Percentiles rank a stretch among this genome's conserved stretches.
phyloP scores from a whole-genome alignment of 108 stramenopile genomes.

The Mediolabrus comicus region DNA sequence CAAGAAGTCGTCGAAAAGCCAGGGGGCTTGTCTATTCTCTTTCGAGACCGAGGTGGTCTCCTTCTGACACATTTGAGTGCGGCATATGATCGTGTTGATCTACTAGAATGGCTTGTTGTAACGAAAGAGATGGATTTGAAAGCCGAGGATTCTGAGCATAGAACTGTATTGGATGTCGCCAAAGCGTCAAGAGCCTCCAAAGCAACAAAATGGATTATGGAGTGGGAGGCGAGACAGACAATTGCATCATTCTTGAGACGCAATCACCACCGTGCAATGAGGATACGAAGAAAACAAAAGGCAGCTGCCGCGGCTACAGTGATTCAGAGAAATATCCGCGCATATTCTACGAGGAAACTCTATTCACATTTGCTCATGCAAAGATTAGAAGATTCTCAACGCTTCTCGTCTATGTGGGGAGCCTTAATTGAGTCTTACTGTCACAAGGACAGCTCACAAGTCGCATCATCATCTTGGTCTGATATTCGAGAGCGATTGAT shows the following conservation, averaged over 20 bases:
- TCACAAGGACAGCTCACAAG: too few relatives aligned
- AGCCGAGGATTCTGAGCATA: neutral
- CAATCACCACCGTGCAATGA: neutral
- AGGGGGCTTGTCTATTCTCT: neutral
- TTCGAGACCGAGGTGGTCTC: conserved; percentile 6
- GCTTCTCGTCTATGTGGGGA: conserved; percentile 3
- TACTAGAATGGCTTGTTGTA: conserved; percentile 9
- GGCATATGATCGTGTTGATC: conserved; percentile 10
- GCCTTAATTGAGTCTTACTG: neutral
- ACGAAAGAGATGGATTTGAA: conserved; percentile 3
- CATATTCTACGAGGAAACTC: conserved; percentile 8
- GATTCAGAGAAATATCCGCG: conserved; percentile 4
- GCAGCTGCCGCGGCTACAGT: neutral
- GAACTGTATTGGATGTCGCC: conserved; percentile 1
- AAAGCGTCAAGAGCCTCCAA: conserved; percentile 2
- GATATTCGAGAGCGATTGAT: neutral
- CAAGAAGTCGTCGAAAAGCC: neutral
- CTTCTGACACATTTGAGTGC: conserved; percentile 2
- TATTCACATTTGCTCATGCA: neutral
- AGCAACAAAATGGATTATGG: conserved; percentile 1
- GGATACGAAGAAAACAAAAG: neutral
- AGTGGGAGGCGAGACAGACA: neutral
- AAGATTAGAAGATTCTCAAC: conserved; percentile 12
- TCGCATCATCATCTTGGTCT: neutral
- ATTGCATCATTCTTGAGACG: neutral